Evolutionary conservation across 768 basidiomycete species (phyloP).

Genomic region (Lanmaoa rubissima): DNA sequence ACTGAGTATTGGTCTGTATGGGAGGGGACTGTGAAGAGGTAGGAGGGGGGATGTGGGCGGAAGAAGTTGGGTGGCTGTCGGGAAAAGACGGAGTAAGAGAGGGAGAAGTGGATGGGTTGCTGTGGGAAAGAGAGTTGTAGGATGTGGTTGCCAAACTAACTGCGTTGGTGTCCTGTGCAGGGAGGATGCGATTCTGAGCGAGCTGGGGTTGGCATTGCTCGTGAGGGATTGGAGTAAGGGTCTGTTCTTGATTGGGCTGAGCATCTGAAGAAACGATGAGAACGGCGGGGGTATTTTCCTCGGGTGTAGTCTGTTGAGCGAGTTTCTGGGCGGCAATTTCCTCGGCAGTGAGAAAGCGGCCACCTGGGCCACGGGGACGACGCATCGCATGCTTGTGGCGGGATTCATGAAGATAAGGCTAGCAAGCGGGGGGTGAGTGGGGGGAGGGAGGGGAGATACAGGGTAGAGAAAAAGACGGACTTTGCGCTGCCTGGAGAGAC

Average conservation of each 20-base stretch:
- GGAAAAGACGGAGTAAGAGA: conserved; percentile 20
- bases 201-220: conserved; percentile 18
- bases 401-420: conserved; percentile 99
- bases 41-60: conserved; percentile 20
- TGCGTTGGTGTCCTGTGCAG: conserved; percentile 12
- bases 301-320: conserved; percentile 27
- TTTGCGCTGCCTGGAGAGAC: conserved; percentile 91
- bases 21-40: conserved; percentile 22
- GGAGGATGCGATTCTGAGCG: conserved; percentile 16
- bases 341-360: conserved; percentile 94
- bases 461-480: conserved; percentile 36
- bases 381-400: conserved; percentile 98
- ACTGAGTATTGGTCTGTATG: conserved; percentile 21
- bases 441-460: neutral
- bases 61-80: conserved; percentile 8
- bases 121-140: conserved; percentile 23
- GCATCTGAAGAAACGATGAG: conserved; percentile 20
- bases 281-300: conserved; percentile 19
- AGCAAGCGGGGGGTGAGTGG: conserved; percentile 8
- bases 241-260: conserved; percentile 8
- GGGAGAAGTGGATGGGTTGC: conserved; percentile 23
- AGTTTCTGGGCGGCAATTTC: conserved; percentile 86
- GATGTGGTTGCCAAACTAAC: conserved; percentile 13
- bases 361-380: conserved; percentile 93
- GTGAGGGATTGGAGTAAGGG: neutral